Base-by-base conservation (phyloP, 169 alveolate genomes). In the Plasmodium adleri region DNA sequence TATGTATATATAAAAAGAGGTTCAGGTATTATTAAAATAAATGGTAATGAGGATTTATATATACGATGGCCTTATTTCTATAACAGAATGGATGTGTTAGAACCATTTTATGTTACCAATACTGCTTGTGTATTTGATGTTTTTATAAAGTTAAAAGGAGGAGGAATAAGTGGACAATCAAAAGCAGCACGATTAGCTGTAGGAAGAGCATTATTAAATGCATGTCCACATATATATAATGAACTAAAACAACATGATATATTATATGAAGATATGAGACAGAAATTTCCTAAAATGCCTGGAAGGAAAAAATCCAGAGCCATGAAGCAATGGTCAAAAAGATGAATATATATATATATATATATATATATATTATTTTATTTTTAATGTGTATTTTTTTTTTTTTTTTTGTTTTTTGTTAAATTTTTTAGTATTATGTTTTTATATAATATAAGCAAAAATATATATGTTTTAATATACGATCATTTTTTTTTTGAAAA, bases 251-350 rank as follows among this genome's bases (percentile, higher is more conserved):
- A 96, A 88, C 63, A 88, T 73, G 94, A 90, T 70, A 93, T 95
- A 50, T 88, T 95, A 12, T 93, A 95, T 60, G 97, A 95, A 63
- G 97, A 95, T 73, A 78, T 87, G 47, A 76, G 97, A 49, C 97
- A 95, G 74, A 93, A 92, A 28, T 93, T 95, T 94, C 97, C 97
- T 12, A 95, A 95, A 87, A 95, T 95, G 97, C 97, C 97, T 2
- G 97, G 97, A 0, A 49, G 97, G 62, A 95, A 86, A 71, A 94
- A 94, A 52, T 96, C 97, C 8, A 88, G 97, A 63, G 78, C 97
- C 17, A 92, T 83, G 95, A 74, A 96, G 72, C 90, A 92, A 70
- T 95, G 97, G 97, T 75, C 94, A 1, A 95, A 95, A 76, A 71
- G 97, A n/a, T 95, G 64, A 88, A 28, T 20, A 39, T 0, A 32